Conservation (phyloP, 345 rosid species). For the Citrus cavaleriei region DNA sequence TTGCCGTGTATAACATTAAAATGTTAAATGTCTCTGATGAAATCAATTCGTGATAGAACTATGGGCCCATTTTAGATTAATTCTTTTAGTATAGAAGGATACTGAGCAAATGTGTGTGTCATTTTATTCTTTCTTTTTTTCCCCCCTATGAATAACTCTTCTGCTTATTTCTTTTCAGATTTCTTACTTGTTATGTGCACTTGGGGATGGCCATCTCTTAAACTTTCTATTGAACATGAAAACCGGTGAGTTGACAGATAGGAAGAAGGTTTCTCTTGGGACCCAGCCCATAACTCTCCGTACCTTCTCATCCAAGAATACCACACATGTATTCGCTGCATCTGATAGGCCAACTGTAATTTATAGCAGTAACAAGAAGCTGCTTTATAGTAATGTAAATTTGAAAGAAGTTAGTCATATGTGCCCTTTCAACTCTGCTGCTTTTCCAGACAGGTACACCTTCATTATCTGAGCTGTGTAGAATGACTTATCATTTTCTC, state of each 20-base stretch:
- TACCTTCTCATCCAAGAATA: conserved; percentile 86
- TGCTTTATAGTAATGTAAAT: conserved; percentile 93
- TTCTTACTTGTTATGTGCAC: conserved; percentile 90
- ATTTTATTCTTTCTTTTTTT: background rate
- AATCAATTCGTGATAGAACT: background rate
- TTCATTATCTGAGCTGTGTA: background rate
- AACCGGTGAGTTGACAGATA: conserved; percentile 67
- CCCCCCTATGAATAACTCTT: background rate
- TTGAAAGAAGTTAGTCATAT: conserved; percentile 94
- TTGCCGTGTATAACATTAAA: background rate
- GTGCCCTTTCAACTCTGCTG: conserved; percentile 95
- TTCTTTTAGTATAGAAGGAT: background rate
- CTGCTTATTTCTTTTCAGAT: conserved; percentile 44
- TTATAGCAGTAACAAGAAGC: conserved; percentile 96
- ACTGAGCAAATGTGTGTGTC: background rate
- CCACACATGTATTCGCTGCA: conserved; percentile 92
- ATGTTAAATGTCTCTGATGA: background rate
- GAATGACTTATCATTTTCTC: background rate
- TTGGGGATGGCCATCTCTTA: conserved; percentile 95
- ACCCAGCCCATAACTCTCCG: conserved; percentile 96
- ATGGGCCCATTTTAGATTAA: background rate
- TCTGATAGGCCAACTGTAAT: conserved; percentile 96
- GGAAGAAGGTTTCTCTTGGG: conserved; percentile 89
- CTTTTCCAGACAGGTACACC: conserved; percentile 87
- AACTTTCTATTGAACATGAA: conserved; percentile 73